Conservation (phyloP, 2,329 filamentous ascomycete species). For the Grosmannia clavigera region DNA sequence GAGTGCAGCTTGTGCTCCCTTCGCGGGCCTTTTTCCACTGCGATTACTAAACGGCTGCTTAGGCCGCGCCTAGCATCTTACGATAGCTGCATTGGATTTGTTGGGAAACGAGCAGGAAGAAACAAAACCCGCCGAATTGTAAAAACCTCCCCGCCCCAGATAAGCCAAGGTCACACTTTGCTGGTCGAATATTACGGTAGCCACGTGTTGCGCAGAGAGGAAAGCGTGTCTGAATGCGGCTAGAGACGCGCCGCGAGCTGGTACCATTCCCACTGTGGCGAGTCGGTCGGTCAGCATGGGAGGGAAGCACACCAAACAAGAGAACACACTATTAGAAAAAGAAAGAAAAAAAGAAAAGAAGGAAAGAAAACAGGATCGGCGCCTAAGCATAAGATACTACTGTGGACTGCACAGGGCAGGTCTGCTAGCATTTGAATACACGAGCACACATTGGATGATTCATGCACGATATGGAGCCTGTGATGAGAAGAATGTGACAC, state of each 20-base stretch:
- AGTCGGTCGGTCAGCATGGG: neutral
- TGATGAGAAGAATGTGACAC: neutral
- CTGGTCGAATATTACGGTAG: neutral
- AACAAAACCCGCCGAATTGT: neutral
- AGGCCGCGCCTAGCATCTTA: too few species aligned
- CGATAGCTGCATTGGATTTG: too few species aligned
- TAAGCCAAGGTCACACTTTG: neutral
- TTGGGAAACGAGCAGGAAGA: neutral
- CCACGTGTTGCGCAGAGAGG: neutral
- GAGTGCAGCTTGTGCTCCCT: too few species aligned
- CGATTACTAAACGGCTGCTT: too few species aligned
- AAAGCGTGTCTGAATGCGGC: neutral
- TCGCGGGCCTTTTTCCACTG: too few species aligned
- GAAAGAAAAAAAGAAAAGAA: neutral
- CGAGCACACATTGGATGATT: too few species aligned
- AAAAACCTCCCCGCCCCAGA: neutral
- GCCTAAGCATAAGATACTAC: neutral
- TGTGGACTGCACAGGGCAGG: neutral
- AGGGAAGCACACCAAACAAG: too few species aligned
- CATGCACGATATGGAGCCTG: neutral
- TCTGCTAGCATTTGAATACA: too few species aligned
- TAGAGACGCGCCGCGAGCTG: neutral
- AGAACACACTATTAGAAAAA: too few species aligned
- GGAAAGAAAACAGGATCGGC: neutral
- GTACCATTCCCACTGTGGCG: neutral